Conservation (phyloP, 2,329 filamentous ascomycete species). For the Cadophora malorum region DNA sequence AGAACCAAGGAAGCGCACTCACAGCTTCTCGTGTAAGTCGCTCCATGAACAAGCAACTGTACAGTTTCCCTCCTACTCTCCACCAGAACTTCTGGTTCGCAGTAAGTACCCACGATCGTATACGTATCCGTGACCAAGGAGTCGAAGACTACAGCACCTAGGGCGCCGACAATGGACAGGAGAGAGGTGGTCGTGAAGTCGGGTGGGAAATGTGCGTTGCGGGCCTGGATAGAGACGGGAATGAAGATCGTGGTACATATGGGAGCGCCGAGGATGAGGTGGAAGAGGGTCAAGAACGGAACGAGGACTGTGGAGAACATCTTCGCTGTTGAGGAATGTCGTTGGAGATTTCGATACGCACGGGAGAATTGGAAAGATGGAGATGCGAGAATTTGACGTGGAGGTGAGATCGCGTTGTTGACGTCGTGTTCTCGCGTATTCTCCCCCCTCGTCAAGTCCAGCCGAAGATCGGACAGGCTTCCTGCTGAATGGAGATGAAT, state of each 20-base stretch:
- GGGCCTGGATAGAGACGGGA: neutral
- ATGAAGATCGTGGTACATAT: neutral
- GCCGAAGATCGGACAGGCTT: neutral
- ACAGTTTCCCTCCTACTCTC: slow-evolving; percentile 28
- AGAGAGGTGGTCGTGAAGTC: slow-evolving; percentile 14
- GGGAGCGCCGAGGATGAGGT: neutral
- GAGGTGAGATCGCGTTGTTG: neutral
- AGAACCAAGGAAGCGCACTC: slow-evolving; percentile 3
- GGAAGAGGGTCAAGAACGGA: neutral
- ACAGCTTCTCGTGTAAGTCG: slow-evolving; percentile 36
- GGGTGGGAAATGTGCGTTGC: neutral
- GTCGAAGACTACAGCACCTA: slow-evolving; percentile 1
- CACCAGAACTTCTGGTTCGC: slow-evolving; percentile 29
- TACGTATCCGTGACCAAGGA: slow-evolving; percentile 24
- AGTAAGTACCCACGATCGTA: slow-evolving; percentile 35
- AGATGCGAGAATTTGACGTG: neutral
- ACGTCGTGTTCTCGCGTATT: slow-evolving; percentile 1
- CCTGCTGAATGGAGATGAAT: neutral
- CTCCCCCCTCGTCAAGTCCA: neutral
- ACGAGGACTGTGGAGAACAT: neutral
- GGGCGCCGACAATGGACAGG: neutral
- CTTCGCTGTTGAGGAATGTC: neutral
- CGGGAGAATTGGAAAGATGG: neutral
- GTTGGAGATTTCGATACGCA: neutral
- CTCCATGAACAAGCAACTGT: slow-evolving; percentile 40